Base-by-base conservation (phyloP, 495 filamentous ascomycete species). In the Alectoria sarmentosa region DNA sequence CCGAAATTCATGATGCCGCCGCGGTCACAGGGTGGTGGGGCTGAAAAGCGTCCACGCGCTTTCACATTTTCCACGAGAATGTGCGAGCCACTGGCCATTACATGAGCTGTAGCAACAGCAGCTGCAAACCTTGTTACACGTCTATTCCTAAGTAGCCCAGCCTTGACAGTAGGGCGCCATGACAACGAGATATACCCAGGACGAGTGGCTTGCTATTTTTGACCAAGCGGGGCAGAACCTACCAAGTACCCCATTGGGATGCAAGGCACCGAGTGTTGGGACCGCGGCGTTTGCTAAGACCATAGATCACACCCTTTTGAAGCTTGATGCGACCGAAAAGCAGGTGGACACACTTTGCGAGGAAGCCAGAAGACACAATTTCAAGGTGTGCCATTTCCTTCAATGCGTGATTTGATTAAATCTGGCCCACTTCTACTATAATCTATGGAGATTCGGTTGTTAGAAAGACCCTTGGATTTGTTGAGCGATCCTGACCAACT, bases 271-370 rank as follows among this genome's bases (percentile, higher is more conserved):
- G 55, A 61, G 26, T 10, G n/a, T 66, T 1, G 67, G 67, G 26
- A 61, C 54, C 11, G 48, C 38, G 26, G 67, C 48, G n/a, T 69
- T 69, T 63, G 75, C 76, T 19, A 66, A 69, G 39, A 72, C 66
- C 23, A 85, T 90, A 69, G 87, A 90, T 73, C 87, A 90, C 72
- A 90, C 87, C 30, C 77, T 87, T 37, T 68, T 90, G 41, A 80
- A 80, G 48, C 72, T 79, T 39, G 80, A 84, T 65, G 81, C 83
- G 30, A 83, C 78, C 21, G 66, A 68, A 32, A 68, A 69, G 8
- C 80, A 87, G 65, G 81, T 90, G 67, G 81, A 88, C 72, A 66
- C 58, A n/a, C 77, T 90, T 46, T 90, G 87, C 71, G 71, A 75
- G 10, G 87, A 89, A 76, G 87, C 87, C 58, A 76, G 72, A 34